These are phyloP conservation scores for Corymbia calophylla DNA, from an alignment of 441 rosid species.

Conservation along the genomic window DNA sequence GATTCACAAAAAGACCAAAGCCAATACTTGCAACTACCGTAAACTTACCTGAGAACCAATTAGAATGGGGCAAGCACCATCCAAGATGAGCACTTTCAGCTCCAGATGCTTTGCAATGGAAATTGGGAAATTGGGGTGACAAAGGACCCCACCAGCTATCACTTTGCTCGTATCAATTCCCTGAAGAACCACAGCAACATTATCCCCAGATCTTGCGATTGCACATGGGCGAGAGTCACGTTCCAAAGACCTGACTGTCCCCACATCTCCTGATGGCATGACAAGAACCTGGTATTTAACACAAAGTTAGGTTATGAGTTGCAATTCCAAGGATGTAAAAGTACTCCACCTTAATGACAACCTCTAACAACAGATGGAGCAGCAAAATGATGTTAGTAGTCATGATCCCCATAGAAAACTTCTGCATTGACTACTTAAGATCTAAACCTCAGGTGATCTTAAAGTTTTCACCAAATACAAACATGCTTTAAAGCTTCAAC, in stretches of 20 bases:
- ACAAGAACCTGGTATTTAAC: slow-evolving; percentile 54
- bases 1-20: neutral
- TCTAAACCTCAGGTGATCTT: neutral
- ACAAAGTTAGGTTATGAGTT: neutral
- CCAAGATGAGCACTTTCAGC: slow-evolving; percentile 66
- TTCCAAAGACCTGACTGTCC: slow-evolving; percentile 73
- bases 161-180: slow-evolving; percentile 69
- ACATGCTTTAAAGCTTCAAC: neutral
- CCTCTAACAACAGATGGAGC: neutral
- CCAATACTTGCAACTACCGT: neutral
- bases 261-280: slow-evolving; percentile 78
- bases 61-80: slow-evolving; percentile 69
- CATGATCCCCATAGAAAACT: neutral
- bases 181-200: slow-evolving; percentile 55
- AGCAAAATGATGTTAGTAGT: neutral
- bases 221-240: slow-evolving; percentile 62
- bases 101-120: slow-evolving; percentile 67
- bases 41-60: slow-evolving; percentile 76
- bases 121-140: slow-evolving; percentile 89
- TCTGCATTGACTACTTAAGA: neutral
- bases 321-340: neutral
- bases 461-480: neutral
- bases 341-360: neutral
- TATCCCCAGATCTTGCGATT: slow-evolving; percentile 90
- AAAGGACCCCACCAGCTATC: slow-evolving; percentile 80